These are phyloP conservation scores for Gynochthodes officinalis DNA, from an alignment of 257 asterid species.

Conservation along the genomic window DNA sequence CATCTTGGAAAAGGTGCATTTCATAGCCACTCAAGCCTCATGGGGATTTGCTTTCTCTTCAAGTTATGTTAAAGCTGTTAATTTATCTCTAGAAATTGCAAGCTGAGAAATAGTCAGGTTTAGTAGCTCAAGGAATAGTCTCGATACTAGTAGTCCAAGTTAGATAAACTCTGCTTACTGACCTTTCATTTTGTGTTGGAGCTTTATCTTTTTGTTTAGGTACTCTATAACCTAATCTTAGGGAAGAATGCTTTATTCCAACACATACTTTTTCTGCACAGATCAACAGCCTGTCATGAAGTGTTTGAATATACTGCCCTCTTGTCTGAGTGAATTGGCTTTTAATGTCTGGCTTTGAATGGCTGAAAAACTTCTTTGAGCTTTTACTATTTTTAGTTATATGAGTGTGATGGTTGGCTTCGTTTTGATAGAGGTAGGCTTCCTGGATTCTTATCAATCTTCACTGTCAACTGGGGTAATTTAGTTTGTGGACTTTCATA, in stretches of 20 bases:
- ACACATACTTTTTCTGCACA: not conserved
- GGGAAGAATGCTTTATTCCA: not conserved
- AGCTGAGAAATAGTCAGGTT: not conserved
- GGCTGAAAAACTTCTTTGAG: not conserved
- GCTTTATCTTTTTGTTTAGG: not conserved
- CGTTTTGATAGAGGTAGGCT: not conserved
- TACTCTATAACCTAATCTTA: not conserved
- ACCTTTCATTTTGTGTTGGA: not conserved
- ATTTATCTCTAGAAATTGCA: not conserved
- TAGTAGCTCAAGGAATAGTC: not conserved
- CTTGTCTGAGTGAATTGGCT: not conserved
- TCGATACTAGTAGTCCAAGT: not conserved
- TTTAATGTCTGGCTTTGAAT: not conserved
- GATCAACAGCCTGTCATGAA: not conserved
- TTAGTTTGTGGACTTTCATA: not conserved
- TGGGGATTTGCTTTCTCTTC: not conserved
- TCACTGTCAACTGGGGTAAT: not conserved
- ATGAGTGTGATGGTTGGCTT: not conserved
- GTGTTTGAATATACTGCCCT: not conserved
- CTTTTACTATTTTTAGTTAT: not conserved
- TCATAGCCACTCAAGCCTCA: not conserved
- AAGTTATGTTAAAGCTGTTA: not conserved
- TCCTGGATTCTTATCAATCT: not conserved
- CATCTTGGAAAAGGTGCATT: conserved; percentile 65
- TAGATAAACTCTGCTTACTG: not conserved